Evolutionary conservation across 306 rosid species (phyloP), one percentile per base, ranked within the genome.

Genomic region (Cucumis hystrix): DNA sequence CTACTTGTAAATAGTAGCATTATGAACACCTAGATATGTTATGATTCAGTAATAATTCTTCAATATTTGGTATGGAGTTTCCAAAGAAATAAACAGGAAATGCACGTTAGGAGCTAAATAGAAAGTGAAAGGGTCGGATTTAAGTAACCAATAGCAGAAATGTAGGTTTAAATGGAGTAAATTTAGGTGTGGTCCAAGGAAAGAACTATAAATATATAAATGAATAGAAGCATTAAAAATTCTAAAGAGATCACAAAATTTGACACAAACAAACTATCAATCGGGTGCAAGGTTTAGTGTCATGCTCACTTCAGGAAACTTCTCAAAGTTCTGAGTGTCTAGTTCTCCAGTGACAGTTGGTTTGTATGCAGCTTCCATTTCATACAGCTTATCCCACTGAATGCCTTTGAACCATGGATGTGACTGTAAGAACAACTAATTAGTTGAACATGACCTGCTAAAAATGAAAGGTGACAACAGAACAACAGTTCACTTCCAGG

Each of bases 301-400:
- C 20, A 35, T 81, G 82, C 99, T 89, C 87, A 96, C 99, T 52
- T 96, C 98, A 43, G 96, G 96, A 85, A 96, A 96, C 87, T 96
- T 96, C 79, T 96, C 99, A 14, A 96, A 96, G 83, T 96, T 96
- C 83, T 92, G 99, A 8, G 99, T 96, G 88, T 96, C 99, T 83
- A 87, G 84, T 77, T 92, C 99, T 80, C 99, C 97, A 51, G 75
- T 82, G 71, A 96, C 98, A 8, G 83, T 91, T 82, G 99, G 99
- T 77, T 80, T 88, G 83, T 89, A 89, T 20, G 97, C 98, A 67
- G 99, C 97, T 83, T 96, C 99, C 69, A 77, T 79, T 88, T 96
- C 99, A 83, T 92, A 96, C 49, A 96, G 97, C 87, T 80, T 86
- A 79, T 96, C 99, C 99, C 99, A 96, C 81, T 96, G 97, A 81